Conservation (phyloP, 2,329 filamentous ascomycete genomes). For the Pseudophaeomoniella oleicola region DNA sequence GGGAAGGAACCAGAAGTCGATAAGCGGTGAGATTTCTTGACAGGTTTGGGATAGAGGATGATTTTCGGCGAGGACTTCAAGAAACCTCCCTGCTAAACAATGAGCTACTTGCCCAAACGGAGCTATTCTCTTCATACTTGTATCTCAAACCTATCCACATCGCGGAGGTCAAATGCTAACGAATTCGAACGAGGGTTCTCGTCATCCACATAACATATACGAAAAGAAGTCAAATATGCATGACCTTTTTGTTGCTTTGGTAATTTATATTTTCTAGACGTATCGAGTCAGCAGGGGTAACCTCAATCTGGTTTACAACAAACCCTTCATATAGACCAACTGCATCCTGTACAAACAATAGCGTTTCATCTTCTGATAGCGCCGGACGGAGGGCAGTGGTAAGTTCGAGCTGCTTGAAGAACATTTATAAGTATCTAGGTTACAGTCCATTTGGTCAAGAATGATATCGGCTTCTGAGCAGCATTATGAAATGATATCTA, state of each 20-base stretch:
- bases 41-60: constrained; percentile 69
- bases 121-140: too few species aligned
- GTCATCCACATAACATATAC: constrained; percentile 88
- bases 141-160: constrained; percentile 81
- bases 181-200: constrained; percentile 73
- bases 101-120: too few species aligned
- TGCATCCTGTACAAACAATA: constrained; percentile 93
- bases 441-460: too few species aligned
- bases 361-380: constrained; percentile 81
- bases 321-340: constrained; percentile 97
- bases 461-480: too few species aligned
- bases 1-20: background rate
- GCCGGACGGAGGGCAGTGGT: constrained; percentile 90
- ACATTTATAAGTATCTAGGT: too few species aligned
- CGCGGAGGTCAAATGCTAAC: constrained; percentile 71
- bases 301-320: constrained; percentile 18
- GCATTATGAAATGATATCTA: too few species aligned
- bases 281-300: constrained; percentile 2
- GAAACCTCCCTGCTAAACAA: constrained; percentile 56
- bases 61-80: constrained; percentile 91
- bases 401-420: constrained; percentile 87
- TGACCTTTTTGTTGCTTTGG: constrained; percentile 89
- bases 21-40: constrained; percentile 29
- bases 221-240: constrained; percentile 90
- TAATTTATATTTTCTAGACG: constrained; percentile 79